These are phyloP conservation scores for Lathyrus tuberosus DNA, from an alignment of 306 rosid species.

Conservation along the genomic window DNA sequence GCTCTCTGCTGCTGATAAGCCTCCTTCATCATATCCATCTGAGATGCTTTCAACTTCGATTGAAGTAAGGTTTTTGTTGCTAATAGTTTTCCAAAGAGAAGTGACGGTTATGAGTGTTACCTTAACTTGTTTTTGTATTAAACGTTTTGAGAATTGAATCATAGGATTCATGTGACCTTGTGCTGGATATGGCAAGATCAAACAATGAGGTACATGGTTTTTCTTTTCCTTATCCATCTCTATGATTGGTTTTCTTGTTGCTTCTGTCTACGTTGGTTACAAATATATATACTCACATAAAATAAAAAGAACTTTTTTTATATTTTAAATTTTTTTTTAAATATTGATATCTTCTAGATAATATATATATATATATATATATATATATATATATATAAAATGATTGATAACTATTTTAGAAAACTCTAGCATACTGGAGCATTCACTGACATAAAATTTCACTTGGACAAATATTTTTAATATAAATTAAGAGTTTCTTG, in stretches of 20 bases:
- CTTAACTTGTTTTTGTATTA: background rate
- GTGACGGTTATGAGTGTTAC: conserved; percentile 2
- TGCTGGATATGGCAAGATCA: conserved; percentile 19
- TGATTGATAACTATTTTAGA: too few species aligned
- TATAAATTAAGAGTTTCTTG: too few species aligned
- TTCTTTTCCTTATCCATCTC: background rate
- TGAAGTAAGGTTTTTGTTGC: conserved; percentile 9
- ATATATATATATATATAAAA: too few species aligned
- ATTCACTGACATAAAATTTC: too few species aligned
- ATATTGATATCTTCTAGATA: too few species aligned
- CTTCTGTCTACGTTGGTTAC: background rate
- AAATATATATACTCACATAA: background rate
- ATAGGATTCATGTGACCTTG: conserved; percentile 31
- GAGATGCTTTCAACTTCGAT: conserved; percentile 25
- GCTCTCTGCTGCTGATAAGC: background rate
- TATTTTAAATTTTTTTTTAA: too few species aligned
- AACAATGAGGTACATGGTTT: conserved; percentile 1
- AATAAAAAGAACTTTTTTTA: too few species aligned
- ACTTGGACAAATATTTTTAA: too few species aligned
- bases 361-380: too few species aligned
- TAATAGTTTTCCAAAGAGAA: background rate
- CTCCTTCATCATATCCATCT: conserved; percentile 28
- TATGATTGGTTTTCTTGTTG: background rate
- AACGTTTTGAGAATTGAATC: conserved; percentile 31
- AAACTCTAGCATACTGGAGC: too few species aligned